Evolutionary conservation across 2,329 filamentous ascomycete genomes (phyloP).

Genomic region (Ophiostoma novo-ulmi): DNA sequence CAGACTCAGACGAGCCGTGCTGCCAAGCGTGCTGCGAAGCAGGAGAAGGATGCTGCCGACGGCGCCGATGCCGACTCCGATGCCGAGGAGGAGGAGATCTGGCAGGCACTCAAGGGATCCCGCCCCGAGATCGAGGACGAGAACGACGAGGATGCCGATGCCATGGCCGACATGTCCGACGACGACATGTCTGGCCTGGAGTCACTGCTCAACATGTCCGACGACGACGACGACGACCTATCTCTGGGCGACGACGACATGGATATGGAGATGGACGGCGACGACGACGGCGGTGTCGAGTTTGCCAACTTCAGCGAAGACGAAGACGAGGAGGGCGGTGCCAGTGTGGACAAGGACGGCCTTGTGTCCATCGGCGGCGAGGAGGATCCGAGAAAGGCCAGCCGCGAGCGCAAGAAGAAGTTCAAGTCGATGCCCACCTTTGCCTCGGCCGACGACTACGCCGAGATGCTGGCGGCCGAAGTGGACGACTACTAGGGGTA

Average conservation of each 20-base stretch:
- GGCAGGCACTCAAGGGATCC: constrained; percentile 36
- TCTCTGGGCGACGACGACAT: constrained; percentile 36
- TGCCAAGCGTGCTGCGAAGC: constrained; percentile 42
- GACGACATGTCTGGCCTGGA: constrained; percentile 38
- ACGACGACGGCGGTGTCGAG: constrained; percentile 30
- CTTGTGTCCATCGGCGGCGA: constrained; percentile 16
- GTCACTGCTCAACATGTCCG: constrained; percentile 25
- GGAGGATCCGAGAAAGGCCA: constrained; percentile 35
- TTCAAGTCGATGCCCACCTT: constrained; percentile 88
- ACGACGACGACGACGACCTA: constrained; percentile 36
- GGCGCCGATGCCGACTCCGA: constrained; percentile 56
- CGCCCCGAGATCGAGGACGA: constrained; percentile 41
- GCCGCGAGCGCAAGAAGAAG: constrained; percentile 67
- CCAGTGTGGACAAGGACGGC: constrained; percentile 38
- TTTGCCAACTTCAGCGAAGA: constrained; percentile 41
- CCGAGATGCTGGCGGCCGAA: constrained; percentile 71
- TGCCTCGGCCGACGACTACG: constrained; percentile 90
- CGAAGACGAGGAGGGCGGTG: constrained; percentile 37
- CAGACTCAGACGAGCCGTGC: constrained; percentile 51
- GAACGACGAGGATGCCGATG: constrained; percentile 45
- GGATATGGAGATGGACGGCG: constrained; percentile 42
- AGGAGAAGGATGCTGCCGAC: constrained; percentile 39
- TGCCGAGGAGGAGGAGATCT: constrained; percentile 36
- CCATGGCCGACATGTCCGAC: constrained; percentile 27
- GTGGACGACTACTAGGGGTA: constrained; percentile 44